Base-by-base conservation (phyloP, 2,329 filamentous ascomycete genomes). In the Aureobasidium mangrovei region DNA sequence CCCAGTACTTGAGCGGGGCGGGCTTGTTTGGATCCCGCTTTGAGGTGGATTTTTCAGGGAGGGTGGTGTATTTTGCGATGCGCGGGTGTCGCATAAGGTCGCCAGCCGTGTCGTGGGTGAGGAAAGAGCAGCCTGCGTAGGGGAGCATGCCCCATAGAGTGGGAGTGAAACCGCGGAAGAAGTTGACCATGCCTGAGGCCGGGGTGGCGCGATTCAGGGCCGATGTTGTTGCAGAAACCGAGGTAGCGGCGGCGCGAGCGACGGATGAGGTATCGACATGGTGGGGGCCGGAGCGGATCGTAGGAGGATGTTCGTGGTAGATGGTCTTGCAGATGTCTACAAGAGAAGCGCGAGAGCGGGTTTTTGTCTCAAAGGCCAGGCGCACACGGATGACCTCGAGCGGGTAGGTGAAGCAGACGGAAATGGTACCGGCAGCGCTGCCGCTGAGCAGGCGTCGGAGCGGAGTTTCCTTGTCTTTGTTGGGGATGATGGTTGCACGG, bases 341-440 rank as follows among this genome's bases (percentile, higher is more conserved):
- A 10, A 96, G 73, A 0, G 84, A 86, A 5, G 85, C 85, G 35
- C 83, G 80, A 29, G 81, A 78, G 42, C 88, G 78, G 32, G 77
- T 77, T 63, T 87, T 91, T 3, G 93, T 98, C 74, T 98, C 93
- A 64, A 95, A 98, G 0, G 93, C 93, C 32, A 98, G 72, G 10
- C 93, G 87, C 54, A 98, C 93, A 36, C 93, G 80, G 51, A 97
- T 86, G 10, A 98, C 83, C 71, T 98, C 93, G 5, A 98, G 74
- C 0, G 93, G 93, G 63, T 98, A 98, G 31, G 93, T 97, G 72
- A 91, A 88, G 70, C 97, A 95, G 49, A 98, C 93, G 4, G 87
- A 93, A 1, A 90, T 88, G 58, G 94, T 84, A 56, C 93, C 91
- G 7, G 88, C 87, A 32, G 89, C 65, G 56, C 84, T 83, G 44